Evolutionary conservation across 768 basidiomycete species (phyloP).

Genomic region (Lentinula lateritia): DNA sequence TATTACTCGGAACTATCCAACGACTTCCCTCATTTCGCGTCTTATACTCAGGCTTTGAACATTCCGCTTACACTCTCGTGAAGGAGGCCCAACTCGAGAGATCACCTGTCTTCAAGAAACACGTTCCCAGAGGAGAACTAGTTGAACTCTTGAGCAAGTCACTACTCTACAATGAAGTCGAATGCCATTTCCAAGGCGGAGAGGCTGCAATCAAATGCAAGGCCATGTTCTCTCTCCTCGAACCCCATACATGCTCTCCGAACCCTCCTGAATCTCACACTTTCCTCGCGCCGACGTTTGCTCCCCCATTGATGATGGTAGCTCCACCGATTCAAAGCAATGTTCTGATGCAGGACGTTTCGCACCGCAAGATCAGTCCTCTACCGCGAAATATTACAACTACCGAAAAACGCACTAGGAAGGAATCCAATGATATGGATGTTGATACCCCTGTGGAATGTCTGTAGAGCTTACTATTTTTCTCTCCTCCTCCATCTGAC

Average conservation of each 20-base stretch:
- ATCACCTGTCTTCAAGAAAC: slow-evolving; percentile 58
- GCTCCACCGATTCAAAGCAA: slow-evolving; percentile 8
- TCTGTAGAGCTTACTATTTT: slow-evolving; percentile 12
- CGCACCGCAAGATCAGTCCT: slow-evolving; percentile 49
- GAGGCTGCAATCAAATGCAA: slow-evolving; percentile 61
- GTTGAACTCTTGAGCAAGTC: slow-evolving; percentile 78
- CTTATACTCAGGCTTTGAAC: slow-evolving; percentile 57
- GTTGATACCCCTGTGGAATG: slow-evolving; percentile 32
- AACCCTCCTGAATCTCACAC: slow-evolving; percentile 31
- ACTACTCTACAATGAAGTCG: slow-evolving; percentile 75
- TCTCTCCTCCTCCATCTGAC: background rate
- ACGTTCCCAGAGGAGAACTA: slow-evolving; percentile 77
- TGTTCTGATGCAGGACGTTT: slow-evolving; percentile 5
- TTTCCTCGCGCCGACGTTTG: slow-evolving; percentile 9
- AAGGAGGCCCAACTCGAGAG: slow-evolving; percentile 69
- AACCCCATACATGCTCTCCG: slow-evolving; percentile 63
- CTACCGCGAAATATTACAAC: slow-evolving; percentile 42
- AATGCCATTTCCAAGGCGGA: slow-evolving; percentile 74
- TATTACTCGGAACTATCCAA: background rate
- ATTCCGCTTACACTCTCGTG: slow-evolving; percentile 77
- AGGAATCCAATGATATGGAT: slow-evolving; percentile 43
- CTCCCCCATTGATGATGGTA: slow-evolving; percentile 6
- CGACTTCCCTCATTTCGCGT: background rate
- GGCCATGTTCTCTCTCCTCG: slow-evolving; percentile 66
- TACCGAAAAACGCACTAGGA: slow-evolving; percentile 60